Base-by-base conservation (phyloP, 1,139 yeast genomes). In the Pichia kudriavzevii region DNA sequence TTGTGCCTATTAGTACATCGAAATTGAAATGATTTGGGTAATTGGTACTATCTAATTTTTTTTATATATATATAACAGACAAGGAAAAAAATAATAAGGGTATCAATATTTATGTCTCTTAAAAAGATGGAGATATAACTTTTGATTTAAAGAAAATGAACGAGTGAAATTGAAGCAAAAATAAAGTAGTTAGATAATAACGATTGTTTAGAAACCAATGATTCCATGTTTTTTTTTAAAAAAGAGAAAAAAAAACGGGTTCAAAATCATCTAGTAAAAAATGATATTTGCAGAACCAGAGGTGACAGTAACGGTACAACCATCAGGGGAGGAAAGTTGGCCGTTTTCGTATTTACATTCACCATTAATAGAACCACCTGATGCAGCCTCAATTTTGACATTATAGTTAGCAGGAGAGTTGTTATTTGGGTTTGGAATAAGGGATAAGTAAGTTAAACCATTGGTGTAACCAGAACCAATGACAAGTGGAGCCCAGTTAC, bases 401-500 rank as follows among this genome's bases (percentile, higher is more conserved):
- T 76, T 84, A 70, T 67, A 91, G 74, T 85, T 84, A 56, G 91
- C 82, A 43, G 87, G 63, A 30, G 69, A 61, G 33, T 60, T 53
- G 72, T 84, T 85, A 76, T 85, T 85, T 57, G 96, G 95, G 69
- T 88, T 88, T 61, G 97, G 95, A 64, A 87, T 84, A 64, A 91
- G 69, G 13, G 96, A 84, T 56, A 91, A 68, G 74, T 85, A 91
- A 42, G 95, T 70, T 47, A 73, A 66, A 50, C 95, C 95, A 49
- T 65, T 63, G 46, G 82, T 69, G 64, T 71, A 69, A 56, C 97
- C 97, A 41, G 97, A 84, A 60, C 98, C 98, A 51, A 91, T 73
- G 64, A 80, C 84, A 50, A 91, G 72, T 52, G 98, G 98, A 48
- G 98, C 94, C 95, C 95, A 91, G 82, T 91, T 91, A 66, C 97